A percentile compares a stretch with the other conserved stretches of the same genome.
Conservation (phyloP, 148 eudicot species). For the Nepenthes mirabilis region DNA sequence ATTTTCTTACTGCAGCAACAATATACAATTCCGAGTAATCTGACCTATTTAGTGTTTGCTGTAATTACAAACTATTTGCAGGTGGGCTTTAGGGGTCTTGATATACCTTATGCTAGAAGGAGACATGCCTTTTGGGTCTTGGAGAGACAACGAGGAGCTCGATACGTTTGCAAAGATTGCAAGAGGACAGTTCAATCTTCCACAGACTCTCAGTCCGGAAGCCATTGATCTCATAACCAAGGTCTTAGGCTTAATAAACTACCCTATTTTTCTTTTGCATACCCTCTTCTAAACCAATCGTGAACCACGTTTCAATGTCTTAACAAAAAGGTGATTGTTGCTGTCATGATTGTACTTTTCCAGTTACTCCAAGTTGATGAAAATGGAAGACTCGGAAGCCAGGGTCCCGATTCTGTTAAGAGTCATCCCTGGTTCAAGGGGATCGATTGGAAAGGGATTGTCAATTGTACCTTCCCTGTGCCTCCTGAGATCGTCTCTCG, state of each 20-base stretch:
- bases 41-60: too few relatives aligned
- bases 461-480: conserved; percentile 22
- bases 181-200: conserved; percentile 77
- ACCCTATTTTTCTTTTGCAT: not conserved
- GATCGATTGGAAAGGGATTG: conserved; percentile 56
- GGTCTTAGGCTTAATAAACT: conserved; percentile 20
- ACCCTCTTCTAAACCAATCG: not conserved
- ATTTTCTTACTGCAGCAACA: too few relatives aligned
- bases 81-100: conserved; percentile 97
- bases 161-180: conserved; percentile 81
- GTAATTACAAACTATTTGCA: conserved; percentile 16
- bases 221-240: conserved; percentile 79
- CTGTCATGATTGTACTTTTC: not conserved
- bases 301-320: not conserved
- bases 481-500: conserved; percentile 61
- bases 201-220: conserved; percentile 45
- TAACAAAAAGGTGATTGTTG: not conserved
- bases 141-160: conserved; percentile 91
- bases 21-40: too few relatives aligned
- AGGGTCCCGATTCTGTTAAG: conserved; percentile 55
- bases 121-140: conserved; percentile 97
- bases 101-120: conserved; percentile 87
- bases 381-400: conserved; percentile 57
- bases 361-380: conserved; percentile 89
- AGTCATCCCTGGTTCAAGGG: conserved; percentile 68